A percentile compares a stretch with the other conserved stretches of the same genome.
Evolutionary conservation across 2,329 filamentous ascomycete genomes (phyloP).

Genomic region (Neodidymelliopsis sp.): DNA sequence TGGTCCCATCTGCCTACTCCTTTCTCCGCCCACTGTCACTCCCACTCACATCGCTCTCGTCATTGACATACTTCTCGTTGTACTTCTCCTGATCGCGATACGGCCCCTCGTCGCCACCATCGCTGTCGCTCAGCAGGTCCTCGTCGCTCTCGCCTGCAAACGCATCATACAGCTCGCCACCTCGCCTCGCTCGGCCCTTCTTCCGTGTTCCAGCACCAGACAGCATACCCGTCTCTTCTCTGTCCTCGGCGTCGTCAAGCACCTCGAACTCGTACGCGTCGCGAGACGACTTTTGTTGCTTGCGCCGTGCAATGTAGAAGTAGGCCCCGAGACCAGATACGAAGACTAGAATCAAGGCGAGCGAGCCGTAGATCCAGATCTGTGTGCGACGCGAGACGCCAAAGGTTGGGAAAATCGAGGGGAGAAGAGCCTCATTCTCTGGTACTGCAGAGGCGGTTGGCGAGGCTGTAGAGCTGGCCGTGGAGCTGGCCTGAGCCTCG

Average conservation of each 20-base stretch:
- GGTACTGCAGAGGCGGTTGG: conserved; percentile 25
- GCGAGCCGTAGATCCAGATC: conserved; percentile 90
- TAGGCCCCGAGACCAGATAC: conserved; percentile 82
- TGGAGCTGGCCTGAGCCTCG: conserved; percentile 24
- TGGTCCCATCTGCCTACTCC: conserved; percentile 23
- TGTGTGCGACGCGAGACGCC: conserved; percentile 86
- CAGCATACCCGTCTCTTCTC: conserved; percentile 60
- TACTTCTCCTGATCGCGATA: conserved; percentile 44
- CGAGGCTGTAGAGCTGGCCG: conserved; percentile 30
- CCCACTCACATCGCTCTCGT: conserved; percentile 8
- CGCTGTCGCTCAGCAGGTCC: conserved; percentile 61
- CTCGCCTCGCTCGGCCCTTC: conserved; percentile 64
- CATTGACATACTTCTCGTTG: conserved; percentile 42
- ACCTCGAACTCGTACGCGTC: conserved; percentile 96
- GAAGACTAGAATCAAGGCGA: conserved; percentile 85
- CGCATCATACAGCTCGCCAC: conserved; percentile 94
- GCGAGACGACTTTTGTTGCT: conserved; percentile 75
- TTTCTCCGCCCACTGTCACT: conserved; percentile 37
- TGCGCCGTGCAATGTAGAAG: conserved; percentile 79
- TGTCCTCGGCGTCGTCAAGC: conserved; percentile 78
- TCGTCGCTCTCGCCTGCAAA: conserved; percentile 94
- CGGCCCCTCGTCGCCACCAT: conserved; percentile 49
- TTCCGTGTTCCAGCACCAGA: conserved; percentile 49
- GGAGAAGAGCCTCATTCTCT: conserved; percentile 66
- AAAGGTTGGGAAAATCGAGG: conserved; percentile 89